These are phyloP conservation scores for Magnaporthales sp. DNA, from an alignment of 2,329 filamentous ascomycete genomes.

Conservation along the genomic window DNA sequence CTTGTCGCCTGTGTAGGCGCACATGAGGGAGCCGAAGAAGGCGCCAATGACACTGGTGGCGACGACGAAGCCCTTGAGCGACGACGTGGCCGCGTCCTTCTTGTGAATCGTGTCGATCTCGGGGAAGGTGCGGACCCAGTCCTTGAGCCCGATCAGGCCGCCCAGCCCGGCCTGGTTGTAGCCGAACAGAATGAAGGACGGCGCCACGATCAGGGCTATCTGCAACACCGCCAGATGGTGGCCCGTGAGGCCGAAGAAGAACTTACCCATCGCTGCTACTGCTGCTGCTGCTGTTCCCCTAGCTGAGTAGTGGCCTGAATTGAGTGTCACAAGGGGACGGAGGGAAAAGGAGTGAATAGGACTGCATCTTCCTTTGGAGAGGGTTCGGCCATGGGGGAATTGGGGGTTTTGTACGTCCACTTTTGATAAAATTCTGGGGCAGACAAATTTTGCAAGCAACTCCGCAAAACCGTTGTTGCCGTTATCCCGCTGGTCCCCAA, in stretches of 20 bases:
- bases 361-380: too few relatives aligned
- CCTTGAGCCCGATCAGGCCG: conserved; percentile 26
- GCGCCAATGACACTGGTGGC: conserved; percentile 15
- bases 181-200: conserved; percentile 35
- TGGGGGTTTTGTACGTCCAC: too few relatives aligned
- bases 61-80: conserved; percentile 16
- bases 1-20: conserved; percentile 29
- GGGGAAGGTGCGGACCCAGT: conserved; percentile 34
- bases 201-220: conserved; percentile 14
- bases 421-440: too few relatives aligned
- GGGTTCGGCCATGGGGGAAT: too few relatives aligned
- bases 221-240: conserved; percentile 11
- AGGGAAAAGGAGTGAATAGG: too few relatives aligned
- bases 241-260: conserved; percentile 11
- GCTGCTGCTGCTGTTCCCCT: too few relatives aligned
- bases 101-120: conserved; percentile 37
- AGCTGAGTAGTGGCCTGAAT: too few relatives aligned
- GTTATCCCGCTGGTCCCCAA: too few relatives aligned
- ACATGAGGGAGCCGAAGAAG: conserved; percentile 14
- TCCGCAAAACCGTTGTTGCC: too few relatives aligned
- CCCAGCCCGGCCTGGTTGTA: conserved; percentile 44
- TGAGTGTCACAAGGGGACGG: too few relatives aligned
- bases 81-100: conserved; percentile 27
- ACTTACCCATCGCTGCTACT: background rate
- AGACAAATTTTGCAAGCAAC: too few relatives aligned